Evolutionary conservation across 2,329 filamentous ascomycete species (phyloP).

Genomic region (Diaporthe velutina): DNA sequence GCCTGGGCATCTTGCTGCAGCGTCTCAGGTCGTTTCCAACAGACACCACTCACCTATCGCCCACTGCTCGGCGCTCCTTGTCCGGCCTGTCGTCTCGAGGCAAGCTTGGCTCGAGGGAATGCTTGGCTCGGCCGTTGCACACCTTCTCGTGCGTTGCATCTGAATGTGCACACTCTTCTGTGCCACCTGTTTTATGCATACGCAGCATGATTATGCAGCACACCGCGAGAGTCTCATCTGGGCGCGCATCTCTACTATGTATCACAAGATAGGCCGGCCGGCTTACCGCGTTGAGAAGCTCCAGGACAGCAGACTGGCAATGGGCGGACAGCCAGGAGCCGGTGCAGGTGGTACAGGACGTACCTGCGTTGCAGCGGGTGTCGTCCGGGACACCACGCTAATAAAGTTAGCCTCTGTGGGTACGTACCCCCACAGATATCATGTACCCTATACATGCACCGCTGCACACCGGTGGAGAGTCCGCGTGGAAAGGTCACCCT

Average conservation of each 20-base stretch:
- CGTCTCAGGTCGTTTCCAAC: slow-evolving; percentile 29
- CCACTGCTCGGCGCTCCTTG: slow-evolving; percentile 1
- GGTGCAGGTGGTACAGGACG: neutral
- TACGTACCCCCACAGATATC: neutral
- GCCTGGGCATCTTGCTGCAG: slow-evolving; percentile 19
- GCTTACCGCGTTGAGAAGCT: neutral
- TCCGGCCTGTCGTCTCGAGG: neutral
- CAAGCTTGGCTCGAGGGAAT: slow-evolving; percentile 16
- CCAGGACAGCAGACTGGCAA: neutral
- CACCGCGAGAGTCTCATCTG: neutral
- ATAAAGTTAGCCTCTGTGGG: slow-evolving; percentile 29
- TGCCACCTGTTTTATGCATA: slow-evolving; percentile 12
- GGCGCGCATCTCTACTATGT: too few relatives aligned
- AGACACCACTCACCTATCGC: slow-evolving; percentile 12
- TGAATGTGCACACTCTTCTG: neutral
- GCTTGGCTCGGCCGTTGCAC: slow-evolving; percentile 15
- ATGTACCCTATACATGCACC: neutral
- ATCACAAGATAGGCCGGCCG: slow-evolving; percentile 7
- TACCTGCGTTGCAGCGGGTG: slow-evolving; percentile 10
- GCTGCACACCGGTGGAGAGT: slow-evolving; percentile 22
- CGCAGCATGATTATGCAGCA: slow-evolving; percentile 3
- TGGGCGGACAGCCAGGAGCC: neutral
- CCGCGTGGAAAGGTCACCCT: neutral
- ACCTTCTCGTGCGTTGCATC: neutral
- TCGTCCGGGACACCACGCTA: slow-evolving; percentile 25